A percentile compares a stretch with the other conserved stretches of the same genome.
Evolutionary conservation across 768 basidiomycete genomes (phyloP).

Genomic region (Termitomyces sp.): DNA sequence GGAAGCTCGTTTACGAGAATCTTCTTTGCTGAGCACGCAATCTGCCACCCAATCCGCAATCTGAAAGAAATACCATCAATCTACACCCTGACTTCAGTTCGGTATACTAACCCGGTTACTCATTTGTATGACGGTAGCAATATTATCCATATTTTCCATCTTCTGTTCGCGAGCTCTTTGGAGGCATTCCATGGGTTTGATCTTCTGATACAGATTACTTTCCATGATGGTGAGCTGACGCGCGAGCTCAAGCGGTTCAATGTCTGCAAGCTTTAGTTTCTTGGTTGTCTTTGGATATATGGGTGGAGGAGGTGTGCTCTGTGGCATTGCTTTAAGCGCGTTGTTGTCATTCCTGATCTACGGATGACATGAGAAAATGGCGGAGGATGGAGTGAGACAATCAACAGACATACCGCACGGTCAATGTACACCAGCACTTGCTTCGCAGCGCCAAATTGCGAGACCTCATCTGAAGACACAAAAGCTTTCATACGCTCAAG

Average conservation of each 20-base stretch:
- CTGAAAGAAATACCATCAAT: constrained; percentile 29
- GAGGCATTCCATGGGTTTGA: constrained; percentile 87
- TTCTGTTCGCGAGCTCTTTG: constrained; percentile 76
- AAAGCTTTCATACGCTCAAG: constrained; percentile 82
- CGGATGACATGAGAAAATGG: background rate
- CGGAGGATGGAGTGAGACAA: background rate
- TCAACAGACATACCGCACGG: constrained; percentile 56
- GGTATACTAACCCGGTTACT: constrained; percentile 66
- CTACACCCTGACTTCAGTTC: background rate
- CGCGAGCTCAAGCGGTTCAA: constrained; percentile 86
- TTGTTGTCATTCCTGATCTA: constrained; percentile 50
- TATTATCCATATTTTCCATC: constrained; percentile 73
- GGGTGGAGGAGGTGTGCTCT: constrained; percentile 65
- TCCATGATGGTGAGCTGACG: constrained; percentile 93
- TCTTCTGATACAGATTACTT: constrained; percentile 78
- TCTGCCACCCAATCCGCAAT: constrained; percentile 94
- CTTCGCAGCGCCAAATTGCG: constrained; percentile 65
- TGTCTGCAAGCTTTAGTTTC: constrained; percentile 78
- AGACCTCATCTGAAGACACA: constrained; percentile 57
- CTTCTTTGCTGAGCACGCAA: constrained; percentile 72
- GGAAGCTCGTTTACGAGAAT: constrained; percentile 75
- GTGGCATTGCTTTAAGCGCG: constrained; percentile 48
- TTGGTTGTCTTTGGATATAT: constrained; percentile 67
- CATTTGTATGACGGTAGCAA: constrained; percentile 81
- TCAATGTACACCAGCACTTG: constrained; percentile 71